Evolutionary conservation across 805 yeast species (phyloP), one percentile per base, ranked within the genome.

Genomic region (Sugiyamaella valdiviana): DNA sequence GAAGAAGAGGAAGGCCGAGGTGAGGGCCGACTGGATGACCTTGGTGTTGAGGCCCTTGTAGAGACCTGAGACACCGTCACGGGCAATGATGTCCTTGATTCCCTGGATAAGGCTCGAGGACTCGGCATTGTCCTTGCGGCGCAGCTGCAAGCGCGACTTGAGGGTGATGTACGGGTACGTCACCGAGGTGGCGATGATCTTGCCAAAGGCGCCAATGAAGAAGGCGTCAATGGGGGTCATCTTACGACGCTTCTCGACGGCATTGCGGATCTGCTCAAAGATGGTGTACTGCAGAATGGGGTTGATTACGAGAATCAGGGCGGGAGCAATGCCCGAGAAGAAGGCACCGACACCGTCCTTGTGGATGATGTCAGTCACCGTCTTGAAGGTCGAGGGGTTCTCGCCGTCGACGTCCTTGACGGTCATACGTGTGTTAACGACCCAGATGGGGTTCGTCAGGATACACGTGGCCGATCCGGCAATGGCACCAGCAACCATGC

Each of bases 261-360:
- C 57, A 57, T 85, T 86, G 62, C 83, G 82, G 59, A 86, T 65
- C 66, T 89, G 95, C 68, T 90, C 98, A 65, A 84, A 90, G 41
- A 88, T 78, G 44, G 96, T 86, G 71, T 89, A 90, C 67, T 90
- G 96, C 55, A 90, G 82, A 51, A 90, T 83, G 37, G 98, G 97
- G 65, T 90, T 90, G 53, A 82, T 60, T 44, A 90, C 96, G 51
- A 90, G 73, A 43, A 88, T 79, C 60, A 90, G 74, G 1, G 97
- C 96, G 1, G 97, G 97, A 23, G 82, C 72, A 4, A 90, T 78
- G 5, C 98, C 98, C 24, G 87, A 82, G 63, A 90, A 87, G 45
- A 90, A 73, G 16, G 89, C 78, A 38, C 62, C 63, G 42, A 82
- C 61, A 2, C 97, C 96, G 56, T 86, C 95, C 36, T 75, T 76